These are phyloP conservation scores for Escovopsis sp. DNA, from an alignment of 2,329 filamentous ascomycete species.

Conservation along the genomic window DNA sequence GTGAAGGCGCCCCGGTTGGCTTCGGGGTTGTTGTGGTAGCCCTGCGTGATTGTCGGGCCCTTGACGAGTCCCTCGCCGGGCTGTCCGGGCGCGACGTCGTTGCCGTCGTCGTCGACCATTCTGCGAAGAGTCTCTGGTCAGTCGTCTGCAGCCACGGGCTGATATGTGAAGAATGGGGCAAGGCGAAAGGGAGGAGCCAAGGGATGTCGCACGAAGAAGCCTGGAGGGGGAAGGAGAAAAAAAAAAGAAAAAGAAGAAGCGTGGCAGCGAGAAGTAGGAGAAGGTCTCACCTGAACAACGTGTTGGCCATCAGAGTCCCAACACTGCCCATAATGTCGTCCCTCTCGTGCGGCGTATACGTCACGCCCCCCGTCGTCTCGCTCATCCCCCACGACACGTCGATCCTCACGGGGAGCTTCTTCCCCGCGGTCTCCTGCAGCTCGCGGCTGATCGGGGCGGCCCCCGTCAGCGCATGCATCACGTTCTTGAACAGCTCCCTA, in stretches of 20 bases:
- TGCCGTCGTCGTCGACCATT: conserved; percentile 23
- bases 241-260: too few relatives aligned
- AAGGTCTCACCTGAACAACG: conserved; percentile 14
- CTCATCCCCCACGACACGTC: conserved; percentile 43
- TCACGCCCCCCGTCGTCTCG: conserved; percentile 37
- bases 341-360: conserved; percentile 24
- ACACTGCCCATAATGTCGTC: conserved; percentile 32
- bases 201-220: too few relatives aligned
- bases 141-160: too few relatives aligned
- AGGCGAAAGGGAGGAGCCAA: too few relatives aligned
- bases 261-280: too few relatives aligned
- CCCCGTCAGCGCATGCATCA: conserved; percentile 33
- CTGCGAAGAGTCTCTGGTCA: conserved; percentile 9
- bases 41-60: conserved; percentile 56
- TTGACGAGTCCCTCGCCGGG: conserved; percentile 51
- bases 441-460: conserved; percentile 42
- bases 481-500: conserved; percentile 35
- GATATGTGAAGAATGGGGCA: too few relatives aligned
- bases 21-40: conserved; percentile 53
- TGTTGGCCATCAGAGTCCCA: conserved; percentile 14
- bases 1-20: conserved; percentile 47
- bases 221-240: too few relatives aligned
- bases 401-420: conserved; percentile 32
- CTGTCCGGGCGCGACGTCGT: conserved; percentile 22
- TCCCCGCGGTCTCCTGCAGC: conserved; percentile 32